Base-by-base conservation (phyloP, 306 rosid genomes). In the Casuarina equisetifolia region DNA sequence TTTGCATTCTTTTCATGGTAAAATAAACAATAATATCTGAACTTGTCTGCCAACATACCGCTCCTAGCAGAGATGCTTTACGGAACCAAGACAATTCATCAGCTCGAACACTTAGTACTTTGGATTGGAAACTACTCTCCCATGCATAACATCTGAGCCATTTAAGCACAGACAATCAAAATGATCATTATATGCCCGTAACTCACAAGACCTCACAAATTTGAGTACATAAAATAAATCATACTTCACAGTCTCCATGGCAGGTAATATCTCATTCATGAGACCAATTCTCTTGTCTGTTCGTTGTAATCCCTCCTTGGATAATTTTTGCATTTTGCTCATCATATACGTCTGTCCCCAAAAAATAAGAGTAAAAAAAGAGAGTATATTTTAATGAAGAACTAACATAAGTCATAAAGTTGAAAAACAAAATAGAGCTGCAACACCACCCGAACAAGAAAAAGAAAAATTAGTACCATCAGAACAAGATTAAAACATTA, bases 211-310 rank as follows among this genome's bases (percentile, higher is more conserved):
- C 49, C 35, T 48, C 50, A 69, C 20, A 43, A 32, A 70, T 19
- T 45, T 11, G 61, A 72, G 44, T 67, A 55, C 40, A 48, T n/a
- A 64, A 70, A 44, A 69, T 66, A 69, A 79, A 73, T 12, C 93
- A 82, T 88, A 95, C 99, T 95, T 95, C 79, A 95, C 96, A 73
- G 92, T 89, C 84, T 95, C 99, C 97, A 95, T 95, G 13, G 99
- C 97, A 49, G 99, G 97, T 78, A 95, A 87, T 80, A 95, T 87
- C 86, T 95, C 99, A 87, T 95, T 95, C 97, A 95, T 91, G 78
- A 92, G 97, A 78, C 99, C 90, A 51, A 95, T 95, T 89, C 99
- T 91, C 91, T 88, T 95, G 89, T 95, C 99, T 15, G 97, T 92
- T 32, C 93, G 92, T 80, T 91, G 97, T 70, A 95, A 77, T 35